Base-by-base conservation (phyloP, 108 stramenopile species). In the Cyclotella cryptica region DNA sequence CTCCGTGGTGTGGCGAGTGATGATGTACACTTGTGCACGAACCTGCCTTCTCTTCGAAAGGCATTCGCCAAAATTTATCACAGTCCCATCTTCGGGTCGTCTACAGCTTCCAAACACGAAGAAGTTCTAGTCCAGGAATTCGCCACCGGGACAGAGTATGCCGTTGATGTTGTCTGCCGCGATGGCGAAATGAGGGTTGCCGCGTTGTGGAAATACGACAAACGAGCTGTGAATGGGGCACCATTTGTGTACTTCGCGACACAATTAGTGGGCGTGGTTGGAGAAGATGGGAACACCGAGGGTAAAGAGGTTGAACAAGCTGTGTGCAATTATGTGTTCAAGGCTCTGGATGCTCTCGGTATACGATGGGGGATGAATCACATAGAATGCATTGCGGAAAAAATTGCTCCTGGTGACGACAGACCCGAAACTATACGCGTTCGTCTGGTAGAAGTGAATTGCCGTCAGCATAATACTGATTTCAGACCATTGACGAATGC, bases 121-220 rank as follows among this genome's bases (percentile, higher is more conserved):
- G 69, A 89, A 21, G 95, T 96, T 54, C 75, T 92, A 26, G 79
- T 93, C 0, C 91, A 93, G 71, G 92, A 93, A 63, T 96, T 89
- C 62, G 88, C 89, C 26, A 53, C 55, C 14, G 98, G 98, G 17
- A 78, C 69, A 30, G 98, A 99, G 80, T 98, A 93, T 74, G 97
- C 97, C 12, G 77, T 98, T 8, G 98, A 99, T 75, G 84, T 88
- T 10, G 98, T 99, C 3, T 85, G 85, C 65, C 84, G 87, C 9
- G 82, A 95, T 78, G 98, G 98, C 0, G 87, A 93, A 42, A 88
- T 94, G 73, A 97, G 98, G 78, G 87, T 96, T 46, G 93, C 94
- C 28, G 98, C 97, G 10, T 72, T 99, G 19, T 99, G 98, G 98
- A 84, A 85, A 66, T 99, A 98, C 78, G 98, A 98, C 75, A 98